Evolutionary conservation across 1,284 basidiomycete genomes (phyloP).

Genomic region (Ganoderma leucocontextum): DNA sequence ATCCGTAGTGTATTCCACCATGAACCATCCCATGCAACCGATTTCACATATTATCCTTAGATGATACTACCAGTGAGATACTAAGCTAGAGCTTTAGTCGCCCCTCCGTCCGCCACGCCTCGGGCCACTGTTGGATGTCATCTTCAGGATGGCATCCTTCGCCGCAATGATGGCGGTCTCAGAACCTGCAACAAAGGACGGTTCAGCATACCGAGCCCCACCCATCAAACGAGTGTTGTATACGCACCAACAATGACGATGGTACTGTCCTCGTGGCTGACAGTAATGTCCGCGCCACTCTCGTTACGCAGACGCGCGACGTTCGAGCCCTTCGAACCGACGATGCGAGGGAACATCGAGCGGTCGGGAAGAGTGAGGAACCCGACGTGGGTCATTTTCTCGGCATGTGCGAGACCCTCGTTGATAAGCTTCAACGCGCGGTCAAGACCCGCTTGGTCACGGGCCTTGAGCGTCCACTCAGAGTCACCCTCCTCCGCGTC

Average conservation of each 20-base stretch:
- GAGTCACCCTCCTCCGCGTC: constrained; percentile 82
- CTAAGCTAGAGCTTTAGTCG: constrained; percentile 24
- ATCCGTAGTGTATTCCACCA: constrained; percentile 12
- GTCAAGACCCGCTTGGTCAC: constrained; percentile 79
- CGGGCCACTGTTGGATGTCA: constrained; percentile 57
- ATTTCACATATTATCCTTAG: constrained; percentile 16
- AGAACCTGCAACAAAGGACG: constrained; percentile 55
- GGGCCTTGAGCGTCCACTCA: constrained; percentile 86
- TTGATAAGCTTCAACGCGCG: constrained; percentile 73
- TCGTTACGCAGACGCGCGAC: constrained; percentile 85
- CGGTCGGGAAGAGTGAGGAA: constrained; percentile 83
- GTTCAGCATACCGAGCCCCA: constrained; percentile 1
- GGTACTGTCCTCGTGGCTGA: constrained; percentile 84
- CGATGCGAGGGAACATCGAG: constrained; percentile 84
- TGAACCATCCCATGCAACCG: constrained; percentile 1
- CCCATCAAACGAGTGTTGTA: not conserved
- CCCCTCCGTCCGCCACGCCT: constrained; percentile 53
- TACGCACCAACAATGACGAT: constrained; percentile 85
- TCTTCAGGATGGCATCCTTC: constrained; percentile 82
- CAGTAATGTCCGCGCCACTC: constrained; percentile 90
- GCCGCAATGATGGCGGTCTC: constrained; percentile 77
- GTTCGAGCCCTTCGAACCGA: constrained; percentile 89
- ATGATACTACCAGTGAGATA: constrained; percentile 16
- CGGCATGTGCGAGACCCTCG: constrained; percentile 78
- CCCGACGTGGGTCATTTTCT: constrained; percentile 77